Evolutionary conservation across 805 yeast species (phyloP).

Genomic region (Ogataea neopini): DNA sequence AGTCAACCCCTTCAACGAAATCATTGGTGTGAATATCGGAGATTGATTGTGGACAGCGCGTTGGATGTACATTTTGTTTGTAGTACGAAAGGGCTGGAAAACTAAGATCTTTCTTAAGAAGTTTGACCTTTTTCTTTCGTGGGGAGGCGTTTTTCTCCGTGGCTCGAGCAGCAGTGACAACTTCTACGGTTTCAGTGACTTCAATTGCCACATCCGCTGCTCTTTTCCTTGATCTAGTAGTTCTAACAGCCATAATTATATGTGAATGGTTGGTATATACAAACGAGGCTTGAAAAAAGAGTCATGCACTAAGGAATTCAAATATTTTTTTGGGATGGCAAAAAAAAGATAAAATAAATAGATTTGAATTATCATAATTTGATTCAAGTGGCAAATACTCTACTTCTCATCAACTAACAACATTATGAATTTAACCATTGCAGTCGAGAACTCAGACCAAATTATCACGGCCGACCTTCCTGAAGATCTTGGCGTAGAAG

Average conservation of each 20-base stretch:
- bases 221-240: constrained; percentile 3
- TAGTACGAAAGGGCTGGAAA: background rate
- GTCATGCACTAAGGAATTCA: background rate
- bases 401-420: background rate
- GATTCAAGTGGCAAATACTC: constrained; percentile 2
- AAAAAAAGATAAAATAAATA: background rate
- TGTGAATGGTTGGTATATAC: background rate
- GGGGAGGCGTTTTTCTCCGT: background rate
- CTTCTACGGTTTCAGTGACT: background rate
- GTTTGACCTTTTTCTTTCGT: background rate
- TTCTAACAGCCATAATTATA: background rate
- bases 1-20: constrained; percentile 28
- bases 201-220: background rate
- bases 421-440: constrained; percentile 53
- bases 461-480: constrained; percentile 63
- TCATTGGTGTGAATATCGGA: constrained; percentile 18
- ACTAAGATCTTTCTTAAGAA: background rate
- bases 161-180: background rate
- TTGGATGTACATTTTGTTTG: too few species aligned
- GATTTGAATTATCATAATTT: background rate
- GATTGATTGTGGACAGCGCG: background rate
- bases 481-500: constrained; percentile 60
- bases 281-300: background rate
- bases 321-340: background rate
- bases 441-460: constrained; percentile 49